Base-by-base conservation (phyloP, 345 rosid species). In the Lepidium africanum region DNA sequence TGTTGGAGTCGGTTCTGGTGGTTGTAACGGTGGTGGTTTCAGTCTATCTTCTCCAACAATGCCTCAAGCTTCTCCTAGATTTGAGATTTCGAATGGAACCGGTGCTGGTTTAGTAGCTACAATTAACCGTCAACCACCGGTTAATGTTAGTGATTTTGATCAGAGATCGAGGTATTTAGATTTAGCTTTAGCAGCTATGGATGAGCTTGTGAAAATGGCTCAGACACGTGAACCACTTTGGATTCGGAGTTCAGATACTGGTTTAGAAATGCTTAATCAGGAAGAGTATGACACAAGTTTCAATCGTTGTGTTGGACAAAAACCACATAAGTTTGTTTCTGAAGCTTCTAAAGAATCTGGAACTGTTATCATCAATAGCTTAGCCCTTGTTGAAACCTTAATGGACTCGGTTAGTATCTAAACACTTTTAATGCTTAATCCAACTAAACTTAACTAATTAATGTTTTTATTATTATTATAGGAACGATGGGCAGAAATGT, bases 401-500 rank as follows among this genome's bases (percentile, higher is more conserved):
- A 91, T 95, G 99, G 96, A 95, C 71, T 83, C 89, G 65, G 99
- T 95, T 49, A 84, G 86, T 73, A 25, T 14, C 63, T 17, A 33
- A 14, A 13, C 38, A 32, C 17, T 32, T 49, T 50, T 50, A 32
- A 1, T 50, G 45, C 30, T 46, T 8, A 32, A 27, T 27, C 32
- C 32, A 27, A 27, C 3, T 25, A 25, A 25, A 25, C 27, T 0
- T 3, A 25, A 25, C 4, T 25, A 21, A 21, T 21, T 3, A 21
- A 21, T 21, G 3, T 21, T 21, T 21, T 1, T 21, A 3, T 1
- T 3, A 1, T 21, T 21, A 25, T 25, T 27, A 27, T 64, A 91
- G 99, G 87, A 81, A 62, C 96, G 96, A 33, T 95, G 96, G 97
- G 90, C 96, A 14, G 99, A 95, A 72, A 89, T 95, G 97, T 95